Conservation (phyloP, 306 rosid genomes). For the Ochetophila trinervis region DNA sequence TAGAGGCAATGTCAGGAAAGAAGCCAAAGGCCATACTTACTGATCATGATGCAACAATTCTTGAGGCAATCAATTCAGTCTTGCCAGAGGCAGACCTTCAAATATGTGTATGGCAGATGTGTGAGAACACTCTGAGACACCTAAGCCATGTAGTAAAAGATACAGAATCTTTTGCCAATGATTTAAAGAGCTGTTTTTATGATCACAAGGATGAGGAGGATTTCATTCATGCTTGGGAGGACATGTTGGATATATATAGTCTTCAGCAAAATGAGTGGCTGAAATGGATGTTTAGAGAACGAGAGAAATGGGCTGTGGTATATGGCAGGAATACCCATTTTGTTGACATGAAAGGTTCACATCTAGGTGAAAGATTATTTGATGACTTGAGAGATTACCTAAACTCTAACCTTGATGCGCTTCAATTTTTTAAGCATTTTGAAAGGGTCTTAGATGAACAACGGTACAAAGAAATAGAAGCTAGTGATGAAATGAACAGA, state of each 20-base stretch:
- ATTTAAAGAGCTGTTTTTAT: conserved; percentile 51
- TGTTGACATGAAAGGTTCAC: conserved; percentile 45
- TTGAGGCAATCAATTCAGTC: conserved; percentile 49
- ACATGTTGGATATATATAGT: conserved; percentile 47
- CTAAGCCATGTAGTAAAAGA: conserved; percentile 43
- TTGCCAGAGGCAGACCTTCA: conserved; percentile 44
- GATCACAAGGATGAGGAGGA: conserved; percentile 49
- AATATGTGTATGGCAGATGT: conserved; percentile 59
- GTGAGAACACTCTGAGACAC: conserved; percentile 52
- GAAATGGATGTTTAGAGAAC: conserved; percentile 66
- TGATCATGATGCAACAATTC: conserved; percentile 55
- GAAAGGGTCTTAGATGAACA: conserved; percentile 50
- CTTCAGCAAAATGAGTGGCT: conserved; percentile 64
- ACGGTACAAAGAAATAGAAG: conserved; percentile 58
- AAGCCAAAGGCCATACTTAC: conserved; percentile 58
- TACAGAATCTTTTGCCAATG: conserved; percentile 44
- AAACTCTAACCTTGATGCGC: conserved; percentile 38
- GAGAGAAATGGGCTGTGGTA: conserved; percentile 60
- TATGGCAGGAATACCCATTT: conserved; percentile 50
- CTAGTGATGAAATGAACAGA: conserved; percentile 48
- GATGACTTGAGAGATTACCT: conserved; percentile 35
- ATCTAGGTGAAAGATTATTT: conserved; percentile 54
- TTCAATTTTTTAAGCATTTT: conserved; percentile 51
- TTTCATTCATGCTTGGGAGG: conserved; percentile 50
- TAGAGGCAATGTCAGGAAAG: conserved; percentile 51